Evolutionary conservation across 345 rosid genomes (phyloP).

Genomic region (Garcia nutans): DNA sequence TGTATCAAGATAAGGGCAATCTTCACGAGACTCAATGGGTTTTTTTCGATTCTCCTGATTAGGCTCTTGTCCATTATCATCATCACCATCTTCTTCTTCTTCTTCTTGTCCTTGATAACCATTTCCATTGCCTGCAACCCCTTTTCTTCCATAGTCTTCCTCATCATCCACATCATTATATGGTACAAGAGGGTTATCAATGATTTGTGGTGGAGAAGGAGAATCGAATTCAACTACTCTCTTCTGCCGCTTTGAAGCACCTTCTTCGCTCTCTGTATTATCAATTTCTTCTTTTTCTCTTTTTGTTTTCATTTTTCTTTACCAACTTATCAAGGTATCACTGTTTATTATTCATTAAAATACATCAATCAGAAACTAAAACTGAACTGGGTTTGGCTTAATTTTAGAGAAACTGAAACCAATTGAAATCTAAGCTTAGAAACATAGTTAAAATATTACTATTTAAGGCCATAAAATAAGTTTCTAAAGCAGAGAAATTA

Average conservation of each 20-base stretch:
- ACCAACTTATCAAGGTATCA: neutral
- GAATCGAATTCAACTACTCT: neutral
- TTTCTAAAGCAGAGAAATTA: too few relatives aligned
- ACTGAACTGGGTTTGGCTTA: too few relatives aligned
- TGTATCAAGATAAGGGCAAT: slow-evolving; percentile 96
- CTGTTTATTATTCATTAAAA: neutral
- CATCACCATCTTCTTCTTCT: slow-evolving; percentile 6
- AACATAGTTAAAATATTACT: too few relatives aligned
- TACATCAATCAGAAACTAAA: too few relatives aligned
- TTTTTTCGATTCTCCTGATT: slow-evolving; percentile 38
- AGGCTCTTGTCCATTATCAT: slow-evolving; percentile 28
- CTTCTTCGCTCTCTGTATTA: neutral
- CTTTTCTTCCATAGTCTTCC: slow-evolving; percentile 39
- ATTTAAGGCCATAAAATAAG: too few relatives aligned
- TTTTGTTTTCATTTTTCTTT: neutral
- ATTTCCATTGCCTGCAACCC: slow-evolving; percentile 5
- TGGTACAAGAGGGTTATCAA: slow-evolving; percentile 62
- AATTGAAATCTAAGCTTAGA: neutral
- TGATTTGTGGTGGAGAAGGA: neutral
- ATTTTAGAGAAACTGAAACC: neutral
- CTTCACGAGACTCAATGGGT: slow-evolving; percentile 72
- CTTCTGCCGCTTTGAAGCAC: neutral
- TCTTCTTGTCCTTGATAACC: slow-evolving; percentile 25
- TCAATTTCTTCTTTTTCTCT: neutral
- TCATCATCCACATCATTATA: slow-evolving; percentile 71